phyloP scores from a whole-genome alignment of 768 basidiomycete genomes.

The Kwoniella heveanensis region DNA sequence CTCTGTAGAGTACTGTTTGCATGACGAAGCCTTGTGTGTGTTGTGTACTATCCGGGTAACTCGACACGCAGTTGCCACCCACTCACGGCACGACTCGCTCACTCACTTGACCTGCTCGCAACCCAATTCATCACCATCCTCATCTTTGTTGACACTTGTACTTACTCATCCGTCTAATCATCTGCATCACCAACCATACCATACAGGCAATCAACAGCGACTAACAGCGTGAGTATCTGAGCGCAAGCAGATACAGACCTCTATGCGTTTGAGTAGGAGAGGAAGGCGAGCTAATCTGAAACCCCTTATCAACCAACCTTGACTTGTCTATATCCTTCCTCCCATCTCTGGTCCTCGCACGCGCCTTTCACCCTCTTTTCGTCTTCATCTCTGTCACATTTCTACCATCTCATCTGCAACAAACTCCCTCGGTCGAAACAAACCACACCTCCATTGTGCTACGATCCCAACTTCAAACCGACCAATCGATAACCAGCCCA shows the following conservation, averaged over 20 bases:
- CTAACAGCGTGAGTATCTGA: not conserved
- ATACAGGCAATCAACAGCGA: too few species aligned
- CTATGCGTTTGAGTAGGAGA: too few species aligned
- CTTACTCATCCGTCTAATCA: slow-evolving; percentile 1
- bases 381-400: not conserved
- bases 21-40: not conserved
- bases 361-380: slow-evolving; percentile 5
- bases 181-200: too few species aligned
- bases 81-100: not conserved
- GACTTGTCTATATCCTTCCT: not conserved
- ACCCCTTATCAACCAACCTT: slow-evolving; percentile 14
- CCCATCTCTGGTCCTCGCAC: slow-evolving; percentile 10
- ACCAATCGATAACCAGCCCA: too few species aligned
- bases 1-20: not conserved
- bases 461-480: too few species aligned
- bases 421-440: too few species aligned
- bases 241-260: too few species aligned
- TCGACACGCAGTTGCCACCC: slow-evolving; percentile 13
- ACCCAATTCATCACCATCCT: slow-evolving; percentile 1
- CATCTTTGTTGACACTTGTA: not conserved
- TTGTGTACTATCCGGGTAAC: slow-evolving; percentile 1
- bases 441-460: too few species aligned
- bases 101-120: not conserved
- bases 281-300: not conserved
- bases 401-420: not conserved